Base-by-base conservation (phyloP, 2,329 filamentous ascomycete species). In the Scorias spongiosa region DNA sequence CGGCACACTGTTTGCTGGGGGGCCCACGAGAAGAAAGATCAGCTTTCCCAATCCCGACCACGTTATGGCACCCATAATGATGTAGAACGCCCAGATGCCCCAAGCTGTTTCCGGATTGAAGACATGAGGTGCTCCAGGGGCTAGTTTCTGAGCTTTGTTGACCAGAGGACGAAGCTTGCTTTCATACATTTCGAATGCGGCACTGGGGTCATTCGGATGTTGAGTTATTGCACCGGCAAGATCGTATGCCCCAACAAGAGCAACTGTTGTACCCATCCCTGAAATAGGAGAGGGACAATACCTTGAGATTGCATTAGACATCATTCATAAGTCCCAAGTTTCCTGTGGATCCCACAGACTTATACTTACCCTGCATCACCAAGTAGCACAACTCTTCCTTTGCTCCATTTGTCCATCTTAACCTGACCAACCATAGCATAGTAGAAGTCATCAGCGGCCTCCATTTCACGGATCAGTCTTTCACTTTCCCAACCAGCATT, bases 231-330 rank as follows among this genome's bases (percentile, higher is more conserved):
- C 51, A 11, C 58, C 58, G 12, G 59, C 59, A 10, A 62, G 54
- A 34, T 52, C 52, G 45, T 61, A 59, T 0, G 58, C 59, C 18
- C 59, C 60, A n/a, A 47, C 53, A 9, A 63, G 43, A 7, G 57
- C 59, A 1, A 60, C 48, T 0, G 57, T 59, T 0, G 60, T 61
- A 2, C 60, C 59, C 57, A 61, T 61, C 9, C 59, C 60, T 2
- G 52, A 54, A 40, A 61, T 49, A 2, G 59, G 59, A 11, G 52
- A 53, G 15, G 54, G 48, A 39, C 54, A 57, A 40, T 57, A 57
- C 3, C 51, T 52, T 52, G 29, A 40, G 37, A 34, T 7, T 7
- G 10, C 32, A 18, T 7, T n/a, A 34, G 12, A 34, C 10, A 34
- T 4, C 28, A n/a, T 39, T 44, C 14, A 40, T n/a, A 26, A 26